Conservation (phyloP, 495 filamentous ascomycete species). For the Aspergillus olivimuriae region DNA sequence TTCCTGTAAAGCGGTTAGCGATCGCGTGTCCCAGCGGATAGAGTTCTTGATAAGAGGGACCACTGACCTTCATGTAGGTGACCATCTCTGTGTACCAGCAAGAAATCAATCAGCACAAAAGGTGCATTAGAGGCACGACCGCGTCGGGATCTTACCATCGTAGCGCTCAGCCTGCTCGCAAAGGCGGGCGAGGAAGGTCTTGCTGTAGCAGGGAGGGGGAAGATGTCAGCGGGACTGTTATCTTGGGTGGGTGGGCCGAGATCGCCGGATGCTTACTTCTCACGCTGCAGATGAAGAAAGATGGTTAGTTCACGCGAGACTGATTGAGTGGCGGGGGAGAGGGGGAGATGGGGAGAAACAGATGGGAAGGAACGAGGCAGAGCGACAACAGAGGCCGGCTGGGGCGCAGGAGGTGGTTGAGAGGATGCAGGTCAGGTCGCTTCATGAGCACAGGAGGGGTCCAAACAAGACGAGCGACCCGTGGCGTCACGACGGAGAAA, state of each 20-base stretch:
- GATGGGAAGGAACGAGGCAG: background rate
- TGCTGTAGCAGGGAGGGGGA: constrained; percentile 55
- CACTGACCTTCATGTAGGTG: constrained; percentile 93
- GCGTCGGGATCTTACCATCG: constrained; percentile 65
- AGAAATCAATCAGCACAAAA: constrained; percentile 17
- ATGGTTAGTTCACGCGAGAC: too few relatives aligned
- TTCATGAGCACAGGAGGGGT: background rate
- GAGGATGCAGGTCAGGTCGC: too few relatives aligned
- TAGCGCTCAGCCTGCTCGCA: constrained; percentile 99
- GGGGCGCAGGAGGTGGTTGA: background rate
- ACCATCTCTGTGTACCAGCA: constrained; percentile 75
- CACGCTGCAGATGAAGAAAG: constrained; percentile 53
- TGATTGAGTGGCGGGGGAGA: constrained; percentile 21
- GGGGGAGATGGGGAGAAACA: constrained; percentile 10
- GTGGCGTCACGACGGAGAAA: constrained; percentile 13
- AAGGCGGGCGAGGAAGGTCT: constrained; percentile 99
- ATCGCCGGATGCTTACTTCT: constrained; percentile 58
- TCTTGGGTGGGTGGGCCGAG: constrained; percentile 4
- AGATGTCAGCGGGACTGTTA: constrained; percentile 24
- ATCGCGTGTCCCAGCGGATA: constrained; percentile 1
- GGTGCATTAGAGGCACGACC: background rate
- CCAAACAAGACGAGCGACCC: background rate
- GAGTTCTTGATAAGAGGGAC: constrained; percentile 5
- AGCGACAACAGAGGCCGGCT: too few relatives aligned
- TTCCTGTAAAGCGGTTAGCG: constrained; percentile 56